These are phyloP conservation scores for Spathaspora hagerdaliae DNA, from an alignment of 805 yeast species.

Conservation along the genomic window DNA sequence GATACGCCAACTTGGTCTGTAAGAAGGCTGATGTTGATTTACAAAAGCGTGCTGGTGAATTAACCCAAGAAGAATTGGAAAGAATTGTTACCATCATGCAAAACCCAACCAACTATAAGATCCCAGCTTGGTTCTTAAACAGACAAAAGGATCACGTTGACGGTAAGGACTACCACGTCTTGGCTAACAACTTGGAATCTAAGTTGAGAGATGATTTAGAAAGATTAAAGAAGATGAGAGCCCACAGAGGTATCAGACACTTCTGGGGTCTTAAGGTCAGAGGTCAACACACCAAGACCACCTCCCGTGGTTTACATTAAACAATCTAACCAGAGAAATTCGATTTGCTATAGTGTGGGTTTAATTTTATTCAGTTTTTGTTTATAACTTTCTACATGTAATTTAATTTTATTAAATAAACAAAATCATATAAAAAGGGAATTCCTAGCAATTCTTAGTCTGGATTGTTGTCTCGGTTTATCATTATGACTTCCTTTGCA, in stretches of 20 bases:
- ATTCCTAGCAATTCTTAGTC: no score
- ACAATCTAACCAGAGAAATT: background rate
- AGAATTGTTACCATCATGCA: slow-evolving; percentile 99
- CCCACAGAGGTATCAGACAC: slow-evolving; percentile 99
- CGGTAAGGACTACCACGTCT: slow-evolving; percentile 98
- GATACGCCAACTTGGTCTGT: slow-evolving; percentile 99
- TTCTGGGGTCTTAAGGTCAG: slow-evolving; percentile 99
- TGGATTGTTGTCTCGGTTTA: no score
- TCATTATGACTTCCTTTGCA: no score
- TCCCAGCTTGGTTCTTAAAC: slow-evolving; percentile 99
- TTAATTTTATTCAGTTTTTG: background rate
- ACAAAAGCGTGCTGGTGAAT: slow-evolving; percentile 99
- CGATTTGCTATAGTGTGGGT: no score
- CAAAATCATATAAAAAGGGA: background rate
- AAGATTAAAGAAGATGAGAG: slow-evolving; percentile 99
- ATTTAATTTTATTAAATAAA: no score
- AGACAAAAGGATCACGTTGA: slow-evolving; percentile 98
- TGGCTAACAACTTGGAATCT: slow-evolving; percentile 98
- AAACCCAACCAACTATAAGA: slow-evolving; percentile 98
- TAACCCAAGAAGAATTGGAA: slow-evolving; percentile 99
- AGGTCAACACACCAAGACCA: slow-evolving; percentile 99
- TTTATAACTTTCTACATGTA: background rate
- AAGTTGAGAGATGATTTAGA: slow-evolving; percentile 99
- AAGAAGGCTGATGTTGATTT: slow-evolving; percentile 99
- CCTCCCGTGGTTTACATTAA: slow-evolving; percentile 79